Percentiles rank a stretch among this genome's conserved stretches.
These are phyloP conservation scores for Anisodus acutangulus DNA, from an alignment of 257 asterid species.

Conservation along the genomic window DNA sequence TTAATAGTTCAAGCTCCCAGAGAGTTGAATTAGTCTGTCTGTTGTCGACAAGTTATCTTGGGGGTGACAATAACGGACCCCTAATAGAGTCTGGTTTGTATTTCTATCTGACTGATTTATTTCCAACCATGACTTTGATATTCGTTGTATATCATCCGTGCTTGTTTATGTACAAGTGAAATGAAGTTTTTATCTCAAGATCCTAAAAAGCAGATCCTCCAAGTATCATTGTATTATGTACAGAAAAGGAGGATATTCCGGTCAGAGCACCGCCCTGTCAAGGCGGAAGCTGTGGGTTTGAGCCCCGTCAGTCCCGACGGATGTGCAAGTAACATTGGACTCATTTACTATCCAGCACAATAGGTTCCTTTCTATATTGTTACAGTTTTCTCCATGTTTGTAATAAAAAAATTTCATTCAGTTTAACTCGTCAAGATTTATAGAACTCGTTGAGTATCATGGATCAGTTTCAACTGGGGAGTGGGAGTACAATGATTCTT, in stretches of 20 bases:
- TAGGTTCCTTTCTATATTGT: background rate
- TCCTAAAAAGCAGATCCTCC: background rate
- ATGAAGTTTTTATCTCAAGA: background rate
- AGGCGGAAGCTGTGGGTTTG: no score
- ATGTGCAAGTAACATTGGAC: background rate
- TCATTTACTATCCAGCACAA: background rate
- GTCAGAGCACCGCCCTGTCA: no score
- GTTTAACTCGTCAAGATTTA: background rate
- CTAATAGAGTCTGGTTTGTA: background rate
- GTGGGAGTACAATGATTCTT: background rate
- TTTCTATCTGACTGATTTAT: background rate
- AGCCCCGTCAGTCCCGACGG: no score
- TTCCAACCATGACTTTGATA: background rate
- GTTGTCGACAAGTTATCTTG: background rate
- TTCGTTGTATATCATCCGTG: background rate
- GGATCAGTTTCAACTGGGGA: background rate
- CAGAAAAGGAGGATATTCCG: background rate
- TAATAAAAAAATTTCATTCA: no score
- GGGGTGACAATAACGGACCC: background rate
- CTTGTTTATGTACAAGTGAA: background rate
- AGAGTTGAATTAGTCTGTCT: conserved; percentile 7
- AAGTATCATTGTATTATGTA: background rate
- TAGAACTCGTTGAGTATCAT: background rate
- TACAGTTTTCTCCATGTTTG: background rate
- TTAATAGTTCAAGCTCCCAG: background rate